A percentile compares a stretch with the other conserved stretches of the same genome.
phyloP scores from a whole-genome alignment of 176 grass and related monocot genomes.

The Oryza meyeriana region DNA sequence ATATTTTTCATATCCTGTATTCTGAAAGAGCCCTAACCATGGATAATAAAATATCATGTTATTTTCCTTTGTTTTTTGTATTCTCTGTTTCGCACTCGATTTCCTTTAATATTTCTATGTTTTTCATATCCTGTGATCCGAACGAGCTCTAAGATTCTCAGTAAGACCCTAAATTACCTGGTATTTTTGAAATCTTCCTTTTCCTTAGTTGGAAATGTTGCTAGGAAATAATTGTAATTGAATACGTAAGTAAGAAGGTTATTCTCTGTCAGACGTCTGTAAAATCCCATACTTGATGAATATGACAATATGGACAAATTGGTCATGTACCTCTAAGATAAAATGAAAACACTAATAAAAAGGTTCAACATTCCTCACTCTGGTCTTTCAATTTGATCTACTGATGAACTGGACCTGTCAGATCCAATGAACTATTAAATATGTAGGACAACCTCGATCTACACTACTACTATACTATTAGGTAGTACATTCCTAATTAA shows the following conservation, averaged over 20 bases:
- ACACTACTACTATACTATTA: not conserved
- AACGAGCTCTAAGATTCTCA: not conserved
- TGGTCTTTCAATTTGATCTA: not conserved
- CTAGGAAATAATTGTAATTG: not conserved
- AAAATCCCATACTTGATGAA: not conserved
- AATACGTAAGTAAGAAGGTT: not conserved
- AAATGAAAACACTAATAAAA: too few species aligned
- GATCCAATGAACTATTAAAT: not conserved
- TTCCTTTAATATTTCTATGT: too few species aligned
- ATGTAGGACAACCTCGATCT: not conserved
- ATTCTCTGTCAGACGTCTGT: not conserved
- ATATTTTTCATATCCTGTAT: too few species aligned
- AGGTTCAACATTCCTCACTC: too few species aligned
- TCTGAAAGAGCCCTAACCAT: too few species aligned
- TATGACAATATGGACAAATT: not conserved
- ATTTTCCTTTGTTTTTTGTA: too few species aligned
- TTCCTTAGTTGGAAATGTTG: not conserved
- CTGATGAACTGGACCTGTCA: not conserved
- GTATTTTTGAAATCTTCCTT: not conserved
- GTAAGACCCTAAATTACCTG: not conserved
- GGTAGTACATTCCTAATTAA: too few species aligned
- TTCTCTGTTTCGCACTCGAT: too few species aligned
- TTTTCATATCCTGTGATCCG: too few species aligned
- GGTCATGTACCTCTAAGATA: too few species aligned
- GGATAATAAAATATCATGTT: too few species aligned